Percentiles rank a stretch among this genome's conserved stretches.
Conservation (phyloP, 306 rosid genomes). For the Potentilla sterilis region DNA sequence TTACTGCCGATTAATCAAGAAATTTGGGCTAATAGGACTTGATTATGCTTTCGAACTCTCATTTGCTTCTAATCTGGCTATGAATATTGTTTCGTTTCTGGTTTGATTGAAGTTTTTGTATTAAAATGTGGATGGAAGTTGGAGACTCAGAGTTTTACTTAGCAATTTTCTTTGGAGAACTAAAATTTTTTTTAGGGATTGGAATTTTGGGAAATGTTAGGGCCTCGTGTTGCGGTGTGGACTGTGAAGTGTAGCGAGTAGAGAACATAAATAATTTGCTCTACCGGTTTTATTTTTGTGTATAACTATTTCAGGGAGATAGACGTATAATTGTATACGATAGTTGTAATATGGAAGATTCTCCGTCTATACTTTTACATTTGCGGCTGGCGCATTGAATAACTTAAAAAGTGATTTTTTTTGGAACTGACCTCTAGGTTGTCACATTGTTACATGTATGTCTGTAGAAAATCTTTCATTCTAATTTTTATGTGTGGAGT, state of each 20-base stretch:
- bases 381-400: background rate
- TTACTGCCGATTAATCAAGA: background rate
- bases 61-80: background rate
- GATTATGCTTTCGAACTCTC: background rate
- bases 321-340: background rate
- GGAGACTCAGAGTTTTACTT: background rate
- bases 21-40: background rate
- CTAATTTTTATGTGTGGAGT: too few relatives aligned
- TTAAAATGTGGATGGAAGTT: background rate
- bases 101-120: background rate
- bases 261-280: background rate
- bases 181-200: too few relatives aligned
- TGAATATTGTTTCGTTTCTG: background rate
- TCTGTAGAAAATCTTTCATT: too few relatives aligned
- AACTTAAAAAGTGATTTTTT: background rate
- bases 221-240: background rate
- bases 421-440: background rate
- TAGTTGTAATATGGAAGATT: background rate
- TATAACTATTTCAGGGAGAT: too few relatives aligned
- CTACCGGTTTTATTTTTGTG: too few relatives aligned
- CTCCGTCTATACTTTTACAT: too few relatives aligned
- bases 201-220: background rate
- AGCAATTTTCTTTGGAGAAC: too few relatives aligned
- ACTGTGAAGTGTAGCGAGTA: background rate
- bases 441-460: background rate